These are phyloP conservation scores for Gilbertella persicaria DNA, from an alignment of 371 early-diverging fungal species.

Conservation along the genomic window DNA sequence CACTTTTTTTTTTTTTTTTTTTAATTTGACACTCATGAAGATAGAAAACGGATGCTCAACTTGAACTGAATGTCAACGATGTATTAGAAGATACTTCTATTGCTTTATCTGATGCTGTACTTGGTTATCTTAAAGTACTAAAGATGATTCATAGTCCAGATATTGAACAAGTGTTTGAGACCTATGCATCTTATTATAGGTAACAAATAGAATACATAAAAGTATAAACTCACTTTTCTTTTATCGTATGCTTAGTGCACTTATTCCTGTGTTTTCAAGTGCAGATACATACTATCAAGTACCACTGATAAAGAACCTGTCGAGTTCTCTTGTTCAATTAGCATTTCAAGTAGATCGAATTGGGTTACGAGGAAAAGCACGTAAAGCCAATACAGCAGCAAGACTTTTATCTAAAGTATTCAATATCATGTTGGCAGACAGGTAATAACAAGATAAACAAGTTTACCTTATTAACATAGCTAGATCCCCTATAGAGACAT, in stretches of 20 bases:
- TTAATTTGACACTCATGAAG: too few species aligned
- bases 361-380: slow-evolving; percentile 20
- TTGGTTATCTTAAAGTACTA: slow-evolving; percentile 17
- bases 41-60: slow-evolving; percentile 15
- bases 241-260: slow-evolving; percentile 1
- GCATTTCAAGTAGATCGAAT: slow-evolving; percentile 27
- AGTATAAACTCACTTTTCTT: neutral
- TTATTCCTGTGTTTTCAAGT: slow-evolving; percentile 24
- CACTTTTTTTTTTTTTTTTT: neutral
- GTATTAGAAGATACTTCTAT: slow-evolving; percentile 23
- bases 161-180: slow-evolving; percentile 18
- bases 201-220: neutral
- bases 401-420: slow-evolving; percentile 27
- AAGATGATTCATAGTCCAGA: slow-evolving; percentile 2
- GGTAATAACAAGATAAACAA: slow-evolving; percentile 4
- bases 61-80: slow-evolving; percentile 1
- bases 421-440: slow-evolving; percentile 30
- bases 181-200: slow-evolving; percentile 27
- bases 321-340: slow-evolving; percentile 17
- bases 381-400: slow-evolving; percentile 28
- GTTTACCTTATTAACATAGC: neutral
- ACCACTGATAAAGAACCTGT: slow-evolving; percentile 14
- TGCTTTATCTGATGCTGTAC: slow-evolving; percentile 16
- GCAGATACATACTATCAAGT: slow-evolving; percentile 25
- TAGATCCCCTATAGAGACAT: slow-evolving; percentile 36